Evolutionary conservation across 805 yeast species (phyloP), one percentile per base, ranked within the genome.

Genomic region (Candida orba): DNA sequence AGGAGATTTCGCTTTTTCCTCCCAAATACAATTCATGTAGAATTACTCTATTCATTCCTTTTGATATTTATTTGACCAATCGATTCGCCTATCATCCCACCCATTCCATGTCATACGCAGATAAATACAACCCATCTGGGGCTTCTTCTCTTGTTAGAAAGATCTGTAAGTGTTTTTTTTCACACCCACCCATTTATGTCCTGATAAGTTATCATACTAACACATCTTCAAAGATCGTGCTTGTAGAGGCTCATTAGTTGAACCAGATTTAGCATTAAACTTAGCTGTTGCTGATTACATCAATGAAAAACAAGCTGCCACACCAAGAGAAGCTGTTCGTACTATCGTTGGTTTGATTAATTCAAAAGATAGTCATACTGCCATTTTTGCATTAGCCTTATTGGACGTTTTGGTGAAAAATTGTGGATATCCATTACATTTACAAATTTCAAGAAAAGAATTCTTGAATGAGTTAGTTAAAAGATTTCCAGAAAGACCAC

Each of bases 341-440:
- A 81, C 90, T 6, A 80, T 90, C 49, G 97, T 84, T 42, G 82
- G 81, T 57, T 71, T 88, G 49, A 77, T 91, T 59, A 85, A 88
- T 65, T 82, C 83, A 52, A 73, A 87, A 56, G 93, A 85, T 52
- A 79, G 95, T 1, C 95, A 86, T 57, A 84, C 89, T 30, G 78
- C 90, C 6, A 79, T 84, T 44, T 80, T 90, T 58, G 96, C 97
- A 9, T 65, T 93, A 51, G 76, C 89, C 2, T 66, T 87, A 33
- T 59, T 93, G 48, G 99, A 93, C 60, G 87, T 87, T 42, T 69
- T 93, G 53, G 99, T 93, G 42, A 93, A 93, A 67, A 93, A 93
- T 68, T 93, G 99, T 68, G 99, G 98, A 6, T 93, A 91, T 63
- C 97, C 99, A 8, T 79, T 93, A 66, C 99, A 93, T 52, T 71